Evolutionary conservation across 805 yeast genomes (phyloP).

Genomic region (Kluyveromyces lactis): DNA sequence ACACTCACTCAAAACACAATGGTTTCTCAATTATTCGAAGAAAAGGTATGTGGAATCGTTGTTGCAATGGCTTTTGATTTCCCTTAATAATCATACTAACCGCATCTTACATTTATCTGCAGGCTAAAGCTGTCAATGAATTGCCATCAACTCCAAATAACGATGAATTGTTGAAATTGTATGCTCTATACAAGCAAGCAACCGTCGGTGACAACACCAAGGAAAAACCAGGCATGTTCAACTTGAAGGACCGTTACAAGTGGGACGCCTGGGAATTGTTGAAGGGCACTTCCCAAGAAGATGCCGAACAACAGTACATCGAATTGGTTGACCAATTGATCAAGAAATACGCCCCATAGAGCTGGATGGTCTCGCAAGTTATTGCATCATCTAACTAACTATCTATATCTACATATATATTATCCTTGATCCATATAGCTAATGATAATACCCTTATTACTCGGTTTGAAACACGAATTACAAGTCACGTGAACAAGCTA

Average conservation of each 20-base stretch:
- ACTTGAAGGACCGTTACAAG: constrained; percentile 91
- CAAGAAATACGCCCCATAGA: constrained; percentile 34
- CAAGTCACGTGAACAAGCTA: no score
- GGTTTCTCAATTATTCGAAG: constrained; percentile 29
- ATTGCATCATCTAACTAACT: no score
- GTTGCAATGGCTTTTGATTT: no score
- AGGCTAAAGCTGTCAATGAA: constrained; percentile 76
- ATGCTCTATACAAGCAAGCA: constrained; percentile 94
- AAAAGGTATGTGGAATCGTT: constrained; percentile 11
- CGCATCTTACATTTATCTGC: no score
- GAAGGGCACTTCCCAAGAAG: constrained; percentile 80
- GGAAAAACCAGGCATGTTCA: constrained; percentile 83
- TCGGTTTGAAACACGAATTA: no score
- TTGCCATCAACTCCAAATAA: constrained; percentile 73
- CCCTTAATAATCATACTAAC: no score
- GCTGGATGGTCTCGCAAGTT: no score
- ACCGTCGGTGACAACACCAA: constrained; percentile 91
- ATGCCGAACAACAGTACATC: constrained; percentile 80
- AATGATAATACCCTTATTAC: no score
- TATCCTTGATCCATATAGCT: no score
- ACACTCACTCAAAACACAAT: constrained; percentile 14
- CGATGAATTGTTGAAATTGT: constrained; percentile 78
- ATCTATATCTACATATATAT: no score
- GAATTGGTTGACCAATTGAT: constrained; percentile 56
- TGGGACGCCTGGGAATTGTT: constrained; percentile 94